Evolutionary conservation across 177 flowering plant genomes (phyloP), one percentile per base, ranked within the genome.

Genomic region (Tripterygium wilfordii): DNA sequence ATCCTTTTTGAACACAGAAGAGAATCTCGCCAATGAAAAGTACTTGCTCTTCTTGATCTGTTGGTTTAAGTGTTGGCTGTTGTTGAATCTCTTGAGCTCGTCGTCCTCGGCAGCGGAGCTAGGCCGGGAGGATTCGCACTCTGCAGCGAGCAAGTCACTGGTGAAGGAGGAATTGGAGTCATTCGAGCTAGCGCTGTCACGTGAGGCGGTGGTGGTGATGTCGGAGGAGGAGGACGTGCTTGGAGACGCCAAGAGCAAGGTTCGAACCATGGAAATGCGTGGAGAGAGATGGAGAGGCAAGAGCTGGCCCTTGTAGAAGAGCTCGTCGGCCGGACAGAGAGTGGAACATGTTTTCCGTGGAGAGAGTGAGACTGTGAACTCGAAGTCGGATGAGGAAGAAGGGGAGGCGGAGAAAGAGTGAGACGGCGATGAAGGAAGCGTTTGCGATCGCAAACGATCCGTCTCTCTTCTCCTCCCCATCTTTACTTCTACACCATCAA

Each of bases 271-370:
- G 67, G 87, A 79, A 38, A 82, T 69, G 37, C 97, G 85, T 0
- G 94, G 89, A 4, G 96, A 80, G 69, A 72, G 85, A 21, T 83
- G 96, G 54, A 88, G 92, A 22, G 96, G 97, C 7, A 88, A 74
- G 54, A 90, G 80, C 55, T 87, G 80, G 37, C 96, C 96, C 39
- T 80, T 87, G 82, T 80, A 90, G 78, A 90, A 90, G 51, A 90
- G 92, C 61, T 90, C 91, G 60, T 90, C 98, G 45, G 97, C 97
- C 0, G 92, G 92, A 54, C 83, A 74, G 32, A 80, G 76, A n/a
- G 58, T 42, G 42, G 79, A 29, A 16, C 82, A 56, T 44, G 86
- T 56, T 31, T 76, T 79, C 22, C 68, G 75, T 2, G 95, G 89
- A 6, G 88, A 83, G 25, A 71, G 28, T 5, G 88, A 79, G 62